Evolutionary conservation across 768 basidiomycete genomes (phyloP), one percentile per base, ranked within the genome.

Genomic region (Omphalotus guepiniiformis): DNA sequence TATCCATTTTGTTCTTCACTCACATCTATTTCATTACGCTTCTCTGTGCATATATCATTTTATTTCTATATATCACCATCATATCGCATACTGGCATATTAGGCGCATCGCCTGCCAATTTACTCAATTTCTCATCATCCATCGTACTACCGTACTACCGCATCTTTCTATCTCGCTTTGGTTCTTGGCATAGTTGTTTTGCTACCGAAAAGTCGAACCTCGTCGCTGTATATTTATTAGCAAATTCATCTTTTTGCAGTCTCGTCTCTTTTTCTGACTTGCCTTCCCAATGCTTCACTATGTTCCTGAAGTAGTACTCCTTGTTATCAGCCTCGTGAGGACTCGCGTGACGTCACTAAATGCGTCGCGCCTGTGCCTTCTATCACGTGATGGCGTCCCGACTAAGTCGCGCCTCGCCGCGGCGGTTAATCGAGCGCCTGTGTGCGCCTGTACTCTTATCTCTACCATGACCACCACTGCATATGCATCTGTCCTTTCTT

Each of bases 311-410:
- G n/a, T n/a, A n/a, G n/a, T n/a, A n/a, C n/a, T n/a, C n/a, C n/a
- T n/a, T n/a, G n/a, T n/a, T n/a, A n/a, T n/a, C n/a, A n/a, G n/a
- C n/a, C n/a, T n/a, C n/a, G n/a, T n/a, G 5, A 28, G 23, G 12
- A n/a, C 42, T n/a, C n/a, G 44, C 44, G 44, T 46, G 44, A 46
- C 34, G 44, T 37, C 43, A 45, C 9, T 3, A n/a, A n/a, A n/a
- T n/a, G n/a, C n/a, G n/a, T 32, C 16, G 13, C 3, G 15, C 9
- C 3, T 2, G 13, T 12, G n/a, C n/a, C n/a, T 4, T 23, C 12
- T 18, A 6, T 4, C 42, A 46, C 35, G 44, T 46, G 44, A 46
- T 46, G 34, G 32, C 42, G 42, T 44, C 19, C 12, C 42, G n/a
- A n/a, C n/a, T n/a, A n/a, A n/a, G n/a, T n/a, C n/a, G n/a, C n/a